Evolutionary conservation across 1,139 yeast genomes (phyloP).

Genomic region (Kodamaea anthophila): DNA sequence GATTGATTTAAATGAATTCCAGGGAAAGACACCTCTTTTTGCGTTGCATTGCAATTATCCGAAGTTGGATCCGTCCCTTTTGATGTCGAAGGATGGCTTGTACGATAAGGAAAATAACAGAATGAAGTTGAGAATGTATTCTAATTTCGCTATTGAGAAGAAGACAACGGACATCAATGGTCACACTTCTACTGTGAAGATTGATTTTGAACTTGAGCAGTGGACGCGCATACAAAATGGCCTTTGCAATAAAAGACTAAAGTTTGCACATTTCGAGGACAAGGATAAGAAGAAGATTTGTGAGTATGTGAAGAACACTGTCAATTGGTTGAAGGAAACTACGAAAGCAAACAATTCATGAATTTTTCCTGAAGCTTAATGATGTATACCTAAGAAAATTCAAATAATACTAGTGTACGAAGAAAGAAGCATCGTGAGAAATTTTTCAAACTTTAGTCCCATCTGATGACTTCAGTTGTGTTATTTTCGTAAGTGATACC

Average conservation of each 20-base stretch:
- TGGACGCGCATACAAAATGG: constrained; percentile 27
- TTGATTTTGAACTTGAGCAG: constrained; percentile 31
- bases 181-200: constrained; percentile 7
- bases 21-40: constrained; percentile 18
- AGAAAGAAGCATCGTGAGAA: no score
- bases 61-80: constrained; percentile 29
- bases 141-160: constrained; percentile 15
- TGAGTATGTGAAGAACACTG: constrained; percentile 24
- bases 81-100: constrained; percentile 20
- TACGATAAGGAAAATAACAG: constrained; percentile 21
- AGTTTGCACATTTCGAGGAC: constrained; percentile 23
- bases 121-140: constrained; percentile 26
- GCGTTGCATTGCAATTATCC: constrained; percentile 37
- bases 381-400: no score
- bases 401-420: no score
- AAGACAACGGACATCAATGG: constrained; percentile 7
- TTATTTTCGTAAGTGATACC: background rate
- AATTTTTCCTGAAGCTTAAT: no score
- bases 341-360: no score
- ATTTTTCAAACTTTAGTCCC: no score
- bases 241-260: constrained; percentile 22
- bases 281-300: constrained; percentile 21
- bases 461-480: no score
- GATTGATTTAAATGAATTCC: constrained; percentile 15
- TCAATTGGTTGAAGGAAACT: constrained; percentile 17